phyloP scores from a whole-genome alignment of 2,329 filamentous ascomycete species.

The Fusarium algeriense region DNA sequence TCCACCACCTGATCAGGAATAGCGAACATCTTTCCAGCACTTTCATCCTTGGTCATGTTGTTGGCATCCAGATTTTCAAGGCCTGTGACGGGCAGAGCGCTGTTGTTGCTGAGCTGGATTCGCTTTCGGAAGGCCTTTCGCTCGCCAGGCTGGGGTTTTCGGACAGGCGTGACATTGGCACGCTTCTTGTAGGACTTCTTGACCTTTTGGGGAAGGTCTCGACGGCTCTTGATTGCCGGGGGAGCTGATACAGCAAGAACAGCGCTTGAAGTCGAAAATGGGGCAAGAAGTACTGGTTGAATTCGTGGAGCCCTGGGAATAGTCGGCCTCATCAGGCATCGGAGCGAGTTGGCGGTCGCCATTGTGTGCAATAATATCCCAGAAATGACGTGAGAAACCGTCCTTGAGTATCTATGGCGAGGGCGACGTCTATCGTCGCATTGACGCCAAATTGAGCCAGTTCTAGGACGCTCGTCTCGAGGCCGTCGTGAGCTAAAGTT shows the following conservation, averaged over 20 bases:
- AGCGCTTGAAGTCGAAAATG: slow-evolving; percentile 56
- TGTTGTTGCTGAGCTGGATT: slow-evolving; percentile 93
- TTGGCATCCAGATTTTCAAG: slow-evolving; percentile 71
- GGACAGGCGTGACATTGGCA: slow-evolving; percentile 57
- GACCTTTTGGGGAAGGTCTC: slow-evolving; percentile 54
- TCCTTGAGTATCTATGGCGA: slow-evolving; percentile 12
- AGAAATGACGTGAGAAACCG: background rate
- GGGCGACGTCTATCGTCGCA: slow-evolving; percentile 41
- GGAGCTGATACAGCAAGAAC: slow-evolving; percentile 48
- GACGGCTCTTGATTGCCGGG: slow-evolving; percentile 52
- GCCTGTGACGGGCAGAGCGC: slow-evolving; percentile 82
- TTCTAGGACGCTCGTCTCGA: slow-evolving; percentile 41
- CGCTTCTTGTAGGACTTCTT: slow-evolving; percentile 67
- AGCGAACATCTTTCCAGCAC: slow-evolving; percentile 75
- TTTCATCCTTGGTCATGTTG: slow-evolving; percentile 65
- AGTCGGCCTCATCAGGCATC: slow-evolving; percentile 57
- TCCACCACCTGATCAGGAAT: slow-evolving; percentile 80
- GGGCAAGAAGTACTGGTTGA: slow-evolving; percentile 51
- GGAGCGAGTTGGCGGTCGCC: slow-evolving; percentile 57
- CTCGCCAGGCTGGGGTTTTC: slow-evolving; percentile 79
- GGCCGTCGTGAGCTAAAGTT: slow-evolving; percentile 44
- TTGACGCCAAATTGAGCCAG: slow-evolving; percentile 49
- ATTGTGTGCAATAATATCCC: slow-evolving; percentile 43
- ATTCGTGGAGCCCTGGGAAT: slow-evolving; percentile 52
- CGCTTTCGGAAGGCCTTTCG: slow-evolving; percentile 88